Evolutionary conservation across 495 filamentous ascomycete species (phyloP).

Genomic region (Melanomma pulvis-pyrius): DNA sequence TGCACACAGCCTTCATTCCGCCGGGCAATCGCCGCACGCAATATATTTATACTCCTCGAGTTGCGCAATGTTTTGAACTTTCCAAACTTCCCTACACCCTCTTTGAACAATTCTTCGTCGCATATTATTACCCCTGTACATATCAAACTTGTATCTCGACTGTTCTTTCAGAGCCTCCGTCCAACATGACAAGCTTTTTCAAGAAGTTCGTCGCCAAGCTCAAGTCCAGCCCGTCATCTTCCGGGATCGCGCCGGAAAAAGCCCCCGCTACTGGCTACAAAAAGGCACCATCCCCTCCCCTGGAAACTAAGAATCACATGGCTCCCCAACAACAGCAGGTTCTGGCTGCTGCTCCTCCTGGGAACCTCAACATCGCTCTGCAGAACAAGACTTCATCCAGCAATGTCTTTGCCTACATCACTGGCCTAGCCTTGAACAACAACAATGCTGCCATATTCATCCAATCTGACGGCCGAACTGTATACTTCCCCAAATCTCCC

Average conservation of each 20-base stretch:
- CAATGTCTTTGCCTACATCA: conserved; percentile 71
- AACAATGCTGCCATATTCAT: conserved; percentile 64
- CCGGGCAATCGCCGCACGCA: not conserved
- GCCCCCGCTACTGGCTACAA: not conserved
- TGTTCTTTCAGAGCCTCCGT: not conserved
- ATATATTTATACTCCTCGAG: not conserved
- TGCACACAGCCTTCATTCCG: not conserved
- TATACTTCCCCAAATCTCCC: conserved; percentile 60
- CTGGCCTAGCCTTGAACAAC: conserved; percentile 64
- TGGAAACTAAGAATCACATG: not conserved
- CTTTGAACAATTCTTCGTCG: not conserved
- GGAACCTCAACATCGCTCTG: conserved; percentile 60
- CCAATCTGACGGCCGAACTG: conserved; percentile 60
- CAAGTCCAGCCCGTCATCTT: not conserved
- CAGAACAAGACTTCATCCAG: conserved; percentile 65
- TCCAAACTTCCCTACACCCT: conserved; percentile 16
- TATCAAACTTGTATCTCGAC: not conserved
- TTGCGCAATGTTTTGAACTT: not conserved
- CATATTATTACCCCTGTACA: not conserved
- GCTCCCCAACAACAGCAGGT: conserved; percentile 20
- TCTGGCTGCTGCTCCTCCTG: conserved; percentile 11
- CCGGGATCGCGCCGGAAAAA: not conserved
- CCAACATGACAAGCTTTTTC: conserved; percentile 14
- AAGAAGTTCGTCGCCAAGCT: conserved; percentile 15
- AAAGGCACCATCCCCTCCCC: not conserved